Base-by-base conservation (phyloP, 192 early-diverging fungal genomes). In the Backusella psychrophila region DNA sequence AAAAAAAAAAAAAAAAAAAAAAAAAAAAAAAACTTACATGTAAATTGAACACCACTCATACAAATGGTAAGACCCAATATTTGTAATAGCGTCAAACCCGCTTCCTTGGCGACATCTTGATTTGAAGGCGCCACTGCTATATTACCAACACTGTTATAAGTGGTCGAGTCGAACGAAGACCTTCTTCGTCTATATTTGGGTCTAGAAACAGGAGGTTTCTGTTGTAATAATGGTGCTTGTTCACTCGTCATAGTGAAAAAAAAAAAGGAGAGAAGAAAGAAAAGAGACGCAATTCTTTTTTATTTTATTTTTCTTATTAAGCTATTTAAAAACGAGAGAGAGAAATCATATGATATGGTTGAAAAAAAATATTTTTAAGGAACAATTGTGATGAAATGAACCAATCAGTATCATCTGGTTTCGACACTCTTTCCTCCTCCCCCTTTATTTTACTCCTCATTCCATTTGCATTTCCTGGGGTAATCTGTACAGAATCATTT, bases 1-100 rank as follows among this genome's bases (percentile, higher is more conserved):
- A 0, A 7, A 38, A 0, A 9, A 38, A 38, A 38, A 38, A 9
- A 38, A 7, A 38, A 2, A 1, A n/a, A n/a, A n/a, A 38, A 44
- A 36, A 76, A 69, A 70, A 69, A 53, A 35, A 44, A 44, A 6
- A 8, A 85, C 85, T 82, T 81, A 90, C 91, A 93, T 66, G 91
- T 92, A 74, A 93, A 92, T 71, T 93, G 91, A 23, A 92, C 88
- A 17, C 91, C 91, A 11, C 86, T 83, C 85, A 93, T 86, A 73
- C 87, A 90, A 11, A 89, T 56, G 2, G 91, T 91, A 15, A 92
- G 56, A 12, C 77, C 67, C 14, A 89, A 36, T 73, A 89, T 78
- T 33, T 81, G 70, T 23, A 65, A 38, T 7, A 81, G 52, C 56
- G 7, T 65, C 11, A 81, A 59, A 17, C 76, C 80, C n/a, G 66